Evolutionary conservation across 768 basidiomycete genomes (phyloP).

Genomic region (Boletus barrowsii): DNA sequence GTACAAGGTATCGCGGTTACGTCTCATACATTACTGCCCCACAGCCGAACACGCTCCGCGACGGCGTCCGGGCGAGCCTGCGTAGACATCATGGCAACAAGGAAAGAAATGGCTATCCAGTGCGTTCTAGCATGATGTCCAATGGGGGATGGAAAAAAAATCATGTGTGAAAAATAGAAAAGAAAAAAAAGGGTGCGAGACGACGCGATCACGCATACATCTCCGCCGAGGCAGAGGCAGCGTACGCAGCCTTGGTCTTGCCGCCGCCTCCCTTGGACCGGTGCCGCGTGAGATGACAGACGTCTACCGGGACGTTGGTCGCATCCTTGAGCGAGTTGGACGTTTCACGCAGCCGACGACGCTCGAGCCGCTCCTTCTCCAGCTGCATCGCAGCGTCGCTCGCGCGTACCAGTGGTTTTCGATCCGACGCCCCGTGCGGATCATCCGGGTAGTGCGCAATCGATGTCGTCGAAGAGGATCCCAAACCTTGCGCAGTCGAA

Average conservation of each 20-base stretch:
- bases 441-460: slow-evolving; percentile 16
- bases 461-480: slow-evolving; percentile 17
- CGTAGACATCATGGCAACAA: slow-evolving; percentile 10
- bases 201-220: slow-evolving; percentile 11
- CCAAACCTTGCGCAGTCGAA: slow-evolving; percentile 17
- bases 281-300: slow-evolving; percentile 20
- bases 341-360: slow-evolving; percentile 26
- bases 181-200: background rate
- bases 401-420: slow-evolving; percentile 42
- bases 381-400: slow-evolving; percentile 53
- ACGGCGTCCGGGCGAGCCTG: background rate
- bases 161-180: background rate
- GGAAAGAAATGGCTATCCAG: too few relatives aligned
- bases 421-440: slow-evolving; percentile 2
- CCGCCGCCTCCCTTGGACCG: slow-evolving; percentile 7
- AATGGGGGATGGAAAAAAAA: background rate
- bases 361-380: slow-evolving; percentile 42
- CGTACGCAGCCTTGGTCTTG: slow-evolving; percentile 16
- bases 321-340: slow-evolving; percentile 28
- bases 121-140: too few relatives aligned
- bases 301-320: slow-evolving; percentile 23
- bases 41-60: background rate
- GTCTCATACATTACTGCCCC: slow-evolving; percentile 17
- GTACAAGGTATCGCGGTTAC: slow-evolving; percentile 25
- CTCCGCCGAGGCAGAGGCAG: slow-evolving; percentile 9